Evolutionary conservation across 352 stramenopile species (phyloP).

Genomic region (Pythium oligandrum): DNA sequence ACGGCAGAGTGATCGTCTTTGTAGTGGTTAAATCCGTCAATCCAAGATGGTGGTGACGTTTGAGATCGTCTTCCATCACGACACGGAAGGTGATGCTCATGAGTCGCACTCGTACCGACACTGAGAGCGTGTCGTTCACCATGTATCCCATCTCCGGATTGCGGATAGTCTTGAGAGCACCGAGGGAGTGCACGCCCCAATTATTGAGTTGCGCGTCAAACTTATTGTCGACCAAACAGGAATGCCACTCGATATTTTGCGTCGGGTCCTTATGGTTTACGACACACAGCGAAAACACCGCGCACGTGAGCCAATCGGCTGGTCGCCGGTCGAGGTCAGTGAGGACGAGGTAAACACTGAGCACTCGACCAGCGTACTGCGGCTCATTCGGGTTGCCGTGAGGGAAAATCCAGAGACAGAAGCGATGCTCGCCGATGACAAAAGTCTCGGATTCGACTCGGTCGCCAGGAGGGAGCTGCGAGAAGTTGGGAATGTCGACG

Average conservation of each 20-base stretch:
- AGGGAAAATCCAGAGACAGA: constrained; percentile 78
- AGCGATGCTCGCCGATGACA: constrained; percentile 58
- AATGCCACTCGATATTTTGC: constrained; percentile 73
- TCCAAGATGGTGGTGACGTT: constrained; percentile 42
- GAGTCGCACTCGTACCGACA: constrained; percentile 60
- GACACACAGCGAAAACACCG: constrained; percentile 69
- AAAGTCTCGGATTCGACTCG: constrained; percentile 80
- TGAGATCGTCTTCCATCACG: constrained; percentile 52
- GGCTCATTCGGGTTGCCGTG: constrained; percentile 76
- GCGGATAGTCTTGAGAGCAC: constrained; percentile 44
- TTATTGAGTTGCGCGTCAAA: constrained; percentile 73
- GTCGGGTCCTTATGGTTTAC: constrained; percentile 36
- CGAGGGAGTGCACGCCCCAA: constrained; percentile 77
- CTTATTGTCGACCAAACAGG: constrained; percentile 78
- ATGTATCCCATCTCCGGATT: constrained; percentile 55
- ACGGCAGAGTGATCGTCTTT: constrained; percentile 51
- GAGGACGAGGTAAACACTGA: constrained; percentile 80
- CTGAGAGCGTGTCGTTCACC: constrained; percentile 40
- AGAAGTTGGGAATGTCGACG: constrained; percentile 55
- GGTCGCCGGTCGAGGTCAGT: constrained; percentile 53
- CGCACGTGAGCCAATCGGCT: constrained; percentile 68
- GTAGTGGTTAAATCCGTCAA: constrained; percentile 48
- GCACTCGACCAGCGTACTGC: constrained; percentile 56
- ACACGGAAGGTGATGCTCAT: constrained; percentile 80
- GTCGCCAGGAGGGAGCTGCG: constrained; percentile 26